phyloP scores from a whole-genome alignment of 164 flowering plant species.

The Euptelea pleiosperma region DNA sequence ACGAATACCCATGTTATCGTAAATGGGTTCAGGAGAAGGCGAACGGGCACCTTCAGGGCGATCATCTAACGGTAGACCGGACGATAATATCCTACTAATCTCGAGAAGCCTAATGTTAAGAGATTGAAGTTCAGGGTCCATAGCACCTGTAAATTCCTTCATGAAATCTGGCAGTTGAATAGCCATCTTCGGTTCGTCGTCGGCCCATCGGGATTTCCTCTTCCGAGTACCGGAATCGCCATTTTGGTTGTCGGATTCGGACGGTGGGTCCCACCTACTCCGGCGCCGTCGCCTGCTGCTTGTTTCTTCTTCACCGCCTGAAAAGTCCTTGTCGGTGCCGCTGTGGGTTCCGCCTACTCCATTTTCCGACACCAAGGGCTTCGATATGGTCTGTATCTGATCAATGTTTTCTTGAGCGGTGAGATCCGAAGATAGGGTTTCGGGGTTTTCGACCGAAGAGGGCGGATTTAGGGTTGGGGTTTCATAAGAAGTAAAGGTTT shows the following conservation, averaged over 20 bases:
- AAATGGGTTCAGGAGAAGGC: constrained; percentile 92
- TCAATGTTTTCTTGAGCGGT: neutral
- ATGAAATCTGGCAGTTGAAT: constrained; percentile 87
- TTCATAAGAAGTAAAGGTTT: neutral
- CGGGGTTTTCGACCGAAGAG: neutral
- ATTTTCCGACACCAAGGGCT: constrained; percentile 34
- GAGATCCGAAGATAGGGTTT: neutral
- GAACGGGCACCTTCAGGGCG: constrained; percentile 88
- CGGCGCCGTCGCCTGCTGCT: constrained; percentile 58
- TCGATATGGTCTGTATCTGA: neutral
- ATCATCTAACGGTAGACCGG: constrained; percentile 77
- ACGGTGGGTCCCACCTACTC: constrained; percentile 80
- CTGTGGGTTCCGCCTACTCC: constrained; percentile 50
- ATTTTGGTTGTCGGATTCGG: constrained; percentile 34
- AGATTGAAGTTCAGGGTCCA: constrained; percentile 85
- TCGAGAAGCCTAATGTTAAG: constrained; percentile 77
- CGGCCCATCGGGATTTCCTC: constrained; percentile 84
- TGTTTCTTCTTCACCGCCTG: constrained; percentile 86
- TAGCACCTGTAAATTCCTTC: constrained; percentile 84
- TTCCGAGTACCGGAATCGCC: constrained; percentile 41
- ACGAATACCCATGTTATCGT: constrained; percentile 90
- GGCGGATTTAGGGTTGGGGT: neutral
- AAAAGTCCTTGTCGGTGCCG: constrained; percentile 52
- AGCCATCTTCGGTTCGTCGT: constrained; percentile 72
- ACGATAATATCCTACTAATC: constrained; percentile 67